phyloP scores from a whole-genome alignment of 1,139 yeast genomes.

The Hyphopichia khmerensis region DNA sequence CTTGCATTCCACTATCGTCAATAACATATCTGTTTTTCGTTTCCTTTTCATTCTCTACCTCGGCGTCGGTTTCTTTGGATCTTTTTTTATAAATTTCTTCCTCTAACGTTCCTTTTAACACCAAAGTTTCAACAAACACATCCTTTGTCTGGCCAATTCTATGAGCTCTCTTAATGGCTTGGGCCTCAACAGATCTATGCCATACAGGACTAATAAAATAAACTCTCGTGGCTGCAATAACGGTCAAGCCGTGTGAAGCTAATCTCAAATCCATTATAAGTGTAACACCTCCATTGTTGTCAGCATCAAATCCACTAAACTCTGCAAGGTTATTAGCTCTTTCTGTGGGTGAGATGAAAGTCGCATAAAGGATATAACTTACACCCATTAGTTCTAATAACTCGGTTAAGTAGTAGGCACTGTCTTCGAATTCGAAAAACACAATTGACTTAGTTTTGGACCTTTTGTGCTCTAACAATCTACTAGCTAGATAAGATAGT shows the following conservation, averaged over 20 bases:
- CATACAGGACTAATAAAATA: conserved; percentile 71
- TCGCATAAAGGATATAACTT: conserved; percentile 61
- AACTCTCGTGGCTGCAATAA: conserved; percentile 65
- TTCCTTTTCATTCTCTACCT: conserved; percentile 14
- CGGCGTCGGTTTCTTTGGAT: conserved; percentile 12
- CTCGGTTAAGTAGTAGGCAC: conserved; percentile 67
- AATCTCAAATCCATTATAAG: conserved; percentile 65
- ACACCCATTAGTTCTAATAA: conserved; percentile 60
- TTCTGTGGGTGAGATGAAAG: conserved; percentile 50
- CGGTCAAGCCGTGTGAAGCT: conserved; percentile 71
- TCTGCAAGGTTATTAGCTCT: conserved; percentile 54
- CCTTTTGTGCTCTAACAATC: conserved; percentile 51
- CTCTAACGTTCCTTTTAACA: conserved; percentile 60
- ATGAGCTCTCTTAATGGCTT: conserved; percentile 72
- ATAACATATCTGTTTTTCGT: conserved; percentile 36
- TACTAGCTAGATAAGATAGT: conserved; percentile 55
- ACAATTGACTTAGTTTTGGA: conserved; percentile 53
- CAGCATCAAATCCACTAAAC: conserved; percentile 42
- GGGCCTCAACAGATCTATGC: conserved; percentile 68
- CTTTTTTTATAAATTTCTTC: conserved; percentile 59
- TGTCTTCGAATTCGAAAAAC: conserved; percentile 70
- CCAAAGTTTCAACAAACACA: conserved; percentile 60
- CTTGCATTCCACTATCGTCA: conserved; percentile 58
- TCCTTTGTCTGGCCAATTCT: conserved; percentile 63
- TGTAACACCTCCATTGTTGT: conserved; percentile 44